Base-by-base conservation (phyloP, 2,329 filamentous ascomycete species). In the Alternaria burnsii region DNA sequence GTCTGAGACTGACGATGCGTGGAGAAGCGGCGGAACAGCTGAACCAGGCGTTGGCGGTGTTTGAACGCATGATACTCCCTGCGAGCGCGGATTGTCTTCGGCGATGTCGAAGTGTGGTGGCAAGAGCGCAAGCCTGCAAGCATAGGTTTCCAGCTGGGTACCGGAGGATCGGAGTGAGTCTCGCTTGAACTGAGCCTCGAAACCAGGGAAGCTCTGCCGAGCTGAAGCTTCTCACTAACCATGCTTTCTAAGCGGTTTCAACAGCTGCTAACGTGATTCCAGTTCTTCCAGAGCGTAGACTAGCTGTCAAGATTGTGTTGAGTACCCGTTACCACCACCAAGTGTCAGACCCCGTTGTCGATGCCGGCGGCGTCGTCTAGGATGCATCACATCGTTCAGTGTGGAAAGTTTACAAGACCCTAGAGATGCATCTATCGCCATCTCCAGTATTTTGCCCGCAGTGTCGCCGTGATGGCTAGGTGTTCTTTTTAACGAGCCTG, bases 361-460 rank as follows among this genome's bases (percentile, higher is more conserved):
- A 20, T 47, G n/a, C 22, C n/a, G 34, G 32, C 41, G 41, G 55
- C 26, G 42, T 47, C 8, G 26, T 54, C 42, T 58, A 28, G 55
- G 36, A 36, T 24, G 34, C 50, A 20, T 26, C 32, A 34, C 11
- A 22, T 36, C 20, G 20, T 47, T 52, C 38, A 26, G 14, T 50
- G 52, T 42, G 42, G 18, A 59, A 56, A 46, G 50, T 48, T 32
- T 43, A 10, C 40, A n/a, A 38, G 43, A 48, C 57, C 44, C 40
- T 34, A 18, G n/a, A 36, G 5, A 24, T 24, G 44, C n/a, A 52
- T 55, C 52, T 51, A 20, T 51, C 38, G 43, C 24, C 44, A 36
- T 46, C 38, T 55, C 42, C 30, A 43, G 22, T 14, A 40, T 51
- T 30, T 18, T 55, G 51, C 20, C 52, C 43, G 57, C 57, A 34